Evolutionary conservation across 305 asterid species (phyloP), one percentile per base, ranked within the genome.

Genomic region (Stenogyne calaminthoides): DNA sequence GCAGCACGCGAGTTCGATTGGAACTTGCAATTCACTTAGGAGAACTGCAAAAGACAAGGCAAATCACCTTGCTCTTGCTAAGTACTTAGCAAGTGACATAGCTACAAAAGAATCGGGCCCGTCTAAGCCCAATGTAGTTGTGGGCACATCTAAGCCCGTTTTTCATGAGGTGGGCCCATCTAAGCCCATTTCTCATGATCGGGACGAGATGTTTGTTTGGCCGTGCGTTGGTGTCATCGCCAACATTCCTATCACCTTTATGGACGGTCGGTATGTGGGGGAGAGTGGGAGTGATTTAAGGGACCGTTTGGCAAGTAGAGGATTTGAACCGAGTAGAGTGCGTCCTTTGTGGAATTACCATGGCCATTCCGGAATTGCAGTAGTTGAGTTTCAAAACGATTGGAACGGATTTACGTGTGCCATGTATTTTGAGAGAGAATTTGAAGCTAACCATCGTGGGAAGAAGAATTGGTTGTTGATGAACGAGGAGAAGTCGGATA

Each of bases 161-260:
- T 87, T 78, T 16, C 85, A 84, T 16, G 85, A 83, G 83, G 97
- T 79, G 59, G 79, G 86, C 4, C 56, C 56, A 2, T 49, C 56
- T 15, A 49, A 49, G 56, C 56, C 22, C 7, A 6, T 79, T 34
- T 87, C 81, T 16, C 84, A 84, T 16, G 88, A 82, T 55, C 78
- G 71, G 59, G 86, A 83, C 18, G 93, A 91, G 81, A 74, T 83
- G 89, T 86, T 88, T 82, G 91, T 87, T 60, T 91, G 97, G 96
- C 97, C 93, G n/a, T 91, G 96, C 87, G 79, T 83, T 56, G 96
- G 92, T n/a, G 70, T 91, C 46, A 78, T 90, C 73, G 89, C 80
- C 52, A 88, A 88, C 70, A 81, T 86, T 65, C 90, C 86, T 54
- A 86, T 87, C 69, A 70, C 77, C 68, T 84, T 80, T 27, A 78